These are phyloP conservation scores for Glonium stellatum DNA, from an alignment of 495 filamentous ascomycete species.

Conservation along the genomic window DNA sequence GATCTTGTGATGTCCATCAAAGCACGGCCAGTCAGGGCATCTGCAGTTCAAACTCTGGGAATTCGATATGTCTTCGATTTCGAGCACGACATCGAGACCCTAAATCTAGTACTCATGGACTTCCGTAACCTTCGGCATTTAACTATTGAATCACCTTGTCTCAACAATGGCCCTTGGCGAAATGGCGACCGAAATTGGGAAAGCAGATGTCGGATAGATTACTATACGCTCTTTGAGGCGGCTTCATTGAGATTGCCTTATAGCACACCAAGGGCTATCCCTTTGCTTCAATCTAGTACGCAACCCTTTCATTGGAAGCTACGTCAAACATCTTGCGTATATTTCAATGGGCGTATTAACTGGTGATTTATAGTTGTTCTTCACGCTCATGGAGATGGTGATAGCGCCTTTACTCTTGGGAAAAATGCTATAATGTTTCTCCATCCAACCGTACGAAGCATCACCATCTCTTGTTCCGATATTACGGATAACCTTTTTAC, in stretches of 20 bases:
- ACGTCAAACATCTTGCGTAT: neutral
- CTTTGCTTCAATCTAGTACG: constrained; percentile 22
- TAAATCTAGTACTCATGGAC: constrained; percentile 3
- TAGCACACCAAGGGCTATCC: neutral
- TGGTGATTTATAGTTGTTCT: neutral
- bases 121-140: constrained; percentile 19
- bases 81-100: constrained; percentile 11
- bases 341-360: neutral
- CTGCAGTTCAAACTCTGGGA: constrained; percentile 9
- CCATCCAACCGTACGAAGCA: constrained; percentile 20
- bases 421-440: constrained; percentile 16
- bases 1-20: constrained; percentile 3
- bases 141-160: constrained; percentile 20
- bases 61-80: constrained; percentile 9
- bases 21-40: neutral
- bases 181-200: neutral
- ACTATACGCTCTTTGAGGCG: constrained; percentile 7
- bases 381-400: constrained; percentile 13
- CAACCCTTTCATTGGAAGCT: neutral
- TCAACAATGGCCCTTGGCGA: constrained; percentile 15
- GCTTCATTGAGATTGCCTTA: neutral
- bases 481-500: constrained; percentile 1
- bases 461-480: constrained; percentile 19
- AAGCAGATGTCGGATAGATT: constrained; percentile 13
- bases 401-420: constrained; percentile 12